Evolutionary conservation across 129 eudicot genomes (phyloP), one percentile per base, ranked within the genome.

Genomic region (Ambrosia trifida): DNA sequence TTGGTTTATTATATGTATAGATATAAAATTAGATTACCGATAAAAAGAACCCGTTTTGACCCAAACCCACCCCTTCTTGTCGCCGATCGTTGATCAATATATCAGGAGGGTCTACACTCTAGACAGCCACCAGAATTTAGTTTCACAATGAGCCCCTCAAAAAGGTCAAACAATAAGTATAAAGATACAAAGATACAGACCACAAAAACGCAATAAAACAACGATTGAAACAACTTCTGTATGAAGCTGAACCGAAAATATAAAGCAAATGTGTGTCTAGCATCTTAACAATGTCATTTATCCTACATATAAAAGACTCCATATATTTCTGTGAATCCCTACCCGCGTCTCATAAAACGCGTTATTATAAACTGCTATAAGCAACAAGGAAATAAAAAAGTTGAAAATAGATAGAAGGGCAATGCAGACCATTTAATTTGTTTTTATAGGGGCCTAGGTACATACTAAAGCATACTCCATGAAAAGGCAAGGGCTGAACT

Each of bases 291-390:
- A 35, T 14, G 28, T 28, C 30, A 19, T 50, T 50, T 62, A 69
- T 32, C 61, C 72, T 19, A 68, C 64, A 63, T 69, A 68, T 35
- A 57, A 30, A 66, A 16, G 24, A 75, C 58, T 76, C 61, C 59
- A 76, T 59, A 43, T 76, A 17, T 51, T 52, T 36, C 72, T 41
- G 57, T 64, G 56, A 65, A 36, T 28, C 32, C 7, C 69, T 45
- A 46, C 0, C 0, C 16, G 75, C 74, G 69, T 67, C 61, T 75
- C 36, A 9, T 11, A 17, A 17, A 38, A 70, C 76, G 47, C 76
- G 3, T 61, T 62, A 60, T 77, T 63, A 52, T 50, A 44, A 56
- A 59, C 52, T 17, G 53, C 59, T 56, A 49, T 47, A 74, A 64
- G 71, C 65, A 74, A 57, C 35, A 46, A 58, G 52, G 60, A 52